A percentile compares a stretch with the other conserved stretches of the same genome.
Evolutionary conservation across 495 filamentous ascomycete species (phyloP).

Genomic region (Penicillium taxi): DNA sequence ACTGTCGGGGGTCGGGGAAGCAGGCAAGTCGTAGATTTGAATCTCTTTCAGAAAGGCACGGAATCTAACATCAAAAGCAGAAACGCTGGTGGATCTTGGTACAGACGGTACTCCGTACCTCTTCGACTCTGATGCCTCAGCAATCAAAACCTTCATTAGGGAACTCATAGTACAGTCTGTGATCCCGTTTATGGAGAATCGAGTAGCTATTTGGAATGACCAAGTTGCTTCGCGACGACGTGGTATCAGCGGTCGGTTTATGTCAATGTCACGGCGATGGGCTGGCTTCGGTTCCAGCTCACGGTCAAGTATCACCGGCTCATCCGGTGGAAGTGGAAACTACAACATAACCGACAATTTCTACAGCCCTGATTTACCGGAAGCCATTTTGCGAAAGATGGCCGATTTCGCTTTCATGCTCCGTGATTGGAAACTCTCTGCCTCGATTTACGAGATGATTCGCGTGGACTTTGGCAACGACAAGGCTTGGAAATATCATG

Average conservation of each 20-base stretch:
- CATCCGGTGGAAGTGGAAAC: slow-evolving; percentile 49
- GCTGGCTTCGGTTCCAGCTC: slow-evolving; percentile 64
- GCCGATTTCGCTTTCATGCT: slow-evolving; percentile 96
- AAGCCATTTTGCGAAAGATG: slow-evolving; percentile 86
- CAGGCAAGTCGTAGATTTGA: slow-evolving; percentile 35
- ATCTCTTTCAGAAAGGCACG: too few species aligned
- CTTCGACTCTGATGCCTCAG: slow-evolving; percentile 83
- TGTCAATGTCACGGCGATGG: slow-evolving; percentile 84
- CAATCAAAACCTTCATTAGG: slow-evolving; percentile 77
- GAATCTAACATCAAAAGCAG: slow-evolving; percentile 21
- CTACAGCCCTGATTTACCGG: slow-evolving; percentile 74
- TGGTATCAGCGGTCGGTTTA: slow-evolving; percentile 80
- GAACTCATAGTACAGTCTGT: slow-evolving; percentile 91
- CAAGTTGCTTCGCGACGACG: slow-evolving; percentile 85
- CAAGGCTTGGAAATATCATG: slow-evolving; percentile 94
- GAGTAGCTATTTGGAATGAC: slow-evolving; percentile 88
- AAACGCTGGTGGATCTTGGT: slow-evolving; percentile 51
- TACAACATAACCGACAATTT: slow-evolving; percentile 71
- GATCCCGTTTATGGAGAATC: slow-evolving; percentile 89
- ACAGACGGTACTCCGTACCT: slow-evolving; percentile 64
- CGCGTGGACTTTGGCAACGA: slow-evolving; percentile 83
- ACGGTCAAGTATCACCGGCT: slow-evolving; percentile 33
- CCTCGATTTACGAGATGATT: slow-evolving; percentile 83
- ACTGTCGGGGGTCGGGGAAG: slow-evolving; percentile 57
- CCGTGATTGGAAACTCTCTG: slow-evolving; percentile 87